A percentile compares a stretch with the other conserved stretches of the same genome.
Evolutionary conservation across 2,329 filamentous ascomycete species (phyloP).

Genomic region (Phyllosticta citribraziliensis): DNA sequence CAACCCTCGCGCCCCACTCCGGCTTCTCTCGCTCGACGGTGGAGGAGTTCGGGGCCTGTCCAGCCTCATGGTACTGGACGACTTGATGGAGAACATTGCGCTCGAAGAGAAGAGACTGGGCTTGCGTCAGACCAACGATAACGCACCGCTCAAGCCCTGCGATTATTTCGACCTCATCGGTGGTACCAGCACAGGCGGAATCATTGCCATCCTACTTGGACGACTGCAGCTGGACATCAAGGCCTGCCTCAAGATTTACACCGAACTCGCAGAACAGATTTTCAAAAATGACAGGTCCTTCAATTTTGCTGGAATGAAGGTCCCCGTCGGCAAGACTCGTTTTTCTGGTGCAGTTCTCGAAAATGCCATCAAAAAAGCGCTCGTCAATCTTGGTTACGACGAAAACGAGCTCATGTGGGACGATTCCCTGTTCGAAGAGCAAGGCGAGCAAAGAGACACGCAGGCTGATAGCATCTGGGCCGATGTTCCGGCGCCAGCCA

Average conservation of each 20-base stretch:
- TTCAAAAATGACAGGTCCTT: constrained; percentile 29
- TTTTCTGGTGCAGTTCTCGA: constrained; percentile 29
- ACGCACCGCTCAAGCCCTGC: constrained; percentile 24
- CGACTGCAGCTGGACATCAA: constrained; percentile 27
- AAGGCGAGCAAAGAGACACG: constrained; percentile 16
- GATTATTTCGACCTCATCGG: constrained; percentile 34
- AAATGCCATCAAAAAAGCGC: constrained; percentile 25
- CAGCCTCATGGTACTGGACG: constrained; percentile 29
- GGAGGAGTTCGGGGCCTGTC: constrained; percentile 31
- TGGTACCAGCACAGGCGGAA: constrained; percentile 31
- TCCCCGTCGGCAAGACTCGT: constrained; percentile 25
- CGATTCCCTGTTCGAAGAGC: constrained; percentile 28
- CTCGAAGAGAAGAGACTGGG: constrained; percentile 28
- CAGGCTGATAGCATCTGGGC: constrained; percentile 27
- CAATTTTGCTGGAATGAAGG: constrained; percentile 24
- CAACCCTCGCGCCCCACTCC: constrained; percentile 23
- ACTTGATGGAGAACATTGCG: constrained; percentile 30
- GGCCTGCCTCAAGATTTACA: constrained; percentile 29
- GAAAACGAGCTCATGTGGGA: constrained; percentile 33
- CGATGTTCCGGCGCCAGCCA: constrained; percentile 16
- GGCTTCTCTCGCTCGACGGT: constrained; percentile 27
- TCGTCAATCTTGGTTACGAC: constrained; percentile 23
- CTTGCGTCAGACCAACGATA: constrained; percentile 18
- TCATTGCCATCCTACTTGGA: constrained; percentile 32
- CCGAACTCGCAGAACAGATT: constrained; percentile 26